Conservation (phyloP, 169 alveolate genomes). For the Sarcocystis neurona region DNA sequence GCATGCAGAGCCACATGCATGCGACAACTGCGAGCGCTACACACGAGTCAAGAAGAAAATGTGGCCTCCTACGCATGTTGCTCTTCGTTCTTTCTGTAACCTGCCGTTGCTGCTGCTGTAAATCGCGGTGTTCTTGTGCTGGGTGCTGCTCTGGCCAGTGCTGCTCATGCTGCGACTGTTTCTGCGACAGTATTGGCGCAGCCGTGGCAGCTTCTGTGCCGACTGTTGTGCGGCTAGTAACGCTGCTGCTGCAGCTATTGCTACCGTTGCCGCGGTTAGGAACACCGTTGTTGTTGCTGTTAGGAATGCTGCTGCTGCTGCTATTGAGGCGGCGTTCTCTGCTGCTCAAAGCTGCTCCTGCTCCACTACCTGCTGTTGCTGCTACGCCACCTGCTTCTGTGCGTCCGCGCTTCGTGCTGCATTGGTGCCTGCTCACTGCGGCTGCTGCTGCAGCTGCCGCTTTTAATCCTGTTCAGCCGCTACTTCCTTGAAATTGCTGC, state of each 20-base stretch:
- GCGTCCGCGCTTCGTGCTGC: too few species aligned
- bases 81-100: too few species aligned
- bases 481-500: too few species aligned
- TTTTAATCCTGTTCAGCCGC: too few species aligned
- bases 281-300: background rate
- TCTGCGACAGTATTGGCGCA: background rate
- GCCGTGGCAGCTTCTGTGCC: background rate
- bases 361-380: background rate
- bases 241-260: constrained; percentile 9
- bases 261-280: background rate
- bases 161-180: background rate
- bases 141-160: background rate
- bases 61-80: too few species aligned
- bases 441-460: too few species aligned
- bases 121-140: too few species aligned
- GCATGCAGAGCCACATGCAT: too few species aligned
- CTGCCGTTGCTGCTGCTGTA: too few species aligned
- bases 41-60: too few species aligned
- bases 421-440: too few species aligned
- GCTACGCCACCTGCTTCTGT: background rate
- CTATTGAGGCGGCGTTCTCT: constrained; percentile 35
- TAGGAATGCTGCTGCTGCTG: constrained; percentile 29
- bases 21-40: too few species aligned
- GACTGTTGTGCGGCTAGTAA: constrained; percentile 8
- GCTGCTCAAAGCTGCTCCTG: constrained; percentile 33